These are phyloP conservation scores for Phoenix roebelenii DNA, from an alignment of 176 grass and related monocot species.

Conservation along the genomic window DNA sequence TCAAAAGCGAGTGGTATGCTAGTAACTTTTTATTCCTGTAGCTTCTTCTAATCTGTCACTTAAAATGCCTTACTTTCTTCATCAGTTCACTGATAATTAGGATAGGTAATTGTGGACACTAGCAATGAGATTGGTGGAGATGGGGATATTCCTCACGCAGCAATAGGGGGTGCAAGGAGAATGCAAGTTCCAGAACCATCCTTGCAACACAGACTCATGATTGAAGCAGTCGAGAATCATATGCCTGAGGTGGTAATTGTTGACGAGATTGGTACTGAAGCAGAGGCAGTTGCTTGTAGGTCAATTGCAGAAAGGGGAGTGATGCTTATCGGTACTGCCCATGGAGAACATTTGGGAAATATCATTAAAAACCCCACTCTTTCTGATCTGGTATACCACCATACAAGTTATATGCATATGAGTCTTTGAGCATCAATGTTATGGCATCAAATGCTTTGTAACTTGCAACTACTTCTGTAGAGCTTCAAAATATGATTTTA, in stretches of 20 bases:
- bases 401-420: conserved; percentile 9
- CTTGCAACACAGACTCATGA: conserved; percentile 90
- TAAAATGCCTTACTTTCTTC: conserved; percentile 22
- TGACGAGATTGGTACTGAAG: conserved; percentile 93
- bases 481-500: too few relatives aligned
- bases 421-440: neutral
- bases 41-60: conserved; percentile 7
- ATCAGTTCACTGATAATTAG: conserved; percentile 48
- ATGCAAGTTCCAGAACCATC: conserved; percentile 98
- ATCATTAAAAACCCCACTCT: conserved; percentile 93
- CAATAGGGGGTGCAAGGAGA: conserved; percentile 88
- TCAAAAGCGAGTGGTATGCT: conserved; percentile 81
- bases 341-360: conserved; percentile 75
- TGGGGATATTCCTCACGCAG: conserved; percentile 87
- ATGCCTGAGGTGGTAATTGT: conserved; percentile 98
- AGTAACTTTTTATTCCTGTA: conserved; percentile 13
- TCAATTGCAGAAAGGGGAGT: conserved; percentile 97
- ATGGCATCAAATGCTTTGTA: too few relatives aligned
- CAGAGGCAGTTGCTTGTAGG: conserved; percentile 77
- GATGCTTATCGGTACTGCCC: conserved; percentile 96
- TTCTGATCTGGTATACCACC: conserved; percentile 70
- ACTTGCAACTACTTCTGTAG: too few relatives aligned
- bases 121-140: conserved; percentile 98
- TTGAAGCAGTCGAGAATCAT: conserved; percentile 99
- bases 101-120: conserved; percentile 95